phyloP scores from a whole-genome alignment of 192 early-diverging fungal species.

The Linnemannia zychae region DNA sequence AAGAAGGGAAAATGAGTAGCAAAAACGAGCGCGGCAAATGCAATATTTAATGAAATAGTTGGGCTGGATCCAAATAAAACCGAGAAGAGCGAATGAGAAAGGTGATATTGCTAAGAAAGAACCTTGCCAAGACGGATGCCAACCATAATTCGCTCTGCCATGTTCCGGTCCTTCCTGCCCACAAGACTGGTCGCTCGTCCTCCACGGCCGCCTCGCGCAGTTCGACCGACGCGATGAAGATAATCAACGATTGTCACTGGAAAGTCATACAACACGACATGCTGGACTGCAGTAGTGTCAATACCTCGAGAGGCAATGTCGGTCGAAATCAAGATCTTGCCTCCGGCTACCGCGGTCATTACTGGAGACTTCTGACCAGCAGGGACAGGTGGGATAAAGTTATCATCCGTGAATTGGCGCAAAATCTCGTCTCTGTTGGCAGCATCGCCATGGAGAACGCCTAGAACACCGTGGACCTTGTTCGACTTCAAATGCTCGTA shows the following conservation, averaged over 20 bases:
- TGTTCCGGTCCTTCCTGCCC: constrained; percentile 74
- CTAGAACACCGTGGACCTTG: constrained; percentile 59
- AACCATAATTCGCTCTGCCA: constrained; percentile 75
- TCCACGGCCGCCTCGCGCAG: constrained; percentile 83
- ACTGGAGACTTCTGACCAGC: not conserved
- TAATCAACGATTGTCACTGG: constrained; percentile 93
- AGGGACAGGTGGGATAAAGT: constrained; percentile 24
- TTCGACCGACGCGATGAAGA: constrained; percentile 92
- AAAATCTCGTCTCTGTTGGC: constrained; percentile 58
- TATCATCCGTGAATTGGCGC: constrained; percentile 52
- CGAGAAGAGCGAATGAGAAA: not conserved
- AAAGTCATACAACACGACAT: constrained; percentile 93
- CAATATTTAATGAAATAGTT: not conserved
- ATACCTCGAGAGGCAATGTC: constrained; percentile 93
- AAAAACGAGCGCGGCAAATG: not conserved
- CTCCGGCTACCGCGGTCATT: constrained; percentile 5
- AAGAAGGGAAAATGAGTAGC: not conserved
- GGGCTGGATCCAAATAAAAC: not conserved
- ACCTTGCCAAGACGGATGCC: constrained; percentile 69
- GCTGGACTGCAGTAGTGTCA: constrained; percentile 88
- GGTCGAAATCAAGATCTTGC: constrained; percentile 85
- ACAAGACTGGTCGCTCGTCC: constrained; percentile 90
- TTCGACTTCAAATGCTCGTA: constrained; percentile 68
- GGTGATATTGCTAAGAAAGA: constrained; percentile 45
- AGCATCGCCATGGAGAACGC: constrained; percentile 63